Percentiles rank a stretch among this genome's conserved stretches.
Conservation (phyloP, 805 yeast species). For the Brettanomyces sp. region DNA sequence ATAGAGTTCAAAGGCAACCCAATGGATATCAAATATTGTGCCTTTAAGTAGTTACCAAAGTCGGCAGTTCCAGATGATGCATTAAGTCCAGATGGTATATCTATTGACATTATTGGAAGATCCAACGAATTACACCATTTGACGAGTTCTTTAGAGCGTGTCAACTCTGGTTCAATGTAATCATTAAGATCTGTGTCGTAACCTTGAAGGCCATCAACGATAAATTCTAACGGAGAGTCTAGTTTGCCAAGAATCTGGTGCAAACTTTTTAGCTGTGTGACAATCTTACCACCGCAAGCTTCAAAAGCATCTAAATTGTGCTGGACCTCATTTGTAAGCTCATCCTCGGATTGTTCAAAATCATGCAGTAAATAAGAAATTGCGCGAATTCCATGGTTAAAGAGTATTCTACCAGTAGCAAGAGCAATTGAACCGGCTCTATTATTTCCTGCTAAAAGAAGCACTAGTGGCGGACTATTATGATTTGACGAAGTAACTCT, state of each 20-base stretch:
- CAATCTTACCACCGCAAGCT: conserved; percentile 63
- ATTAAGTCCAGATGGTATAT: conserved; percentile 76
- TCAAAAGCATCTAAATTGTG: conserved; percentile 48
- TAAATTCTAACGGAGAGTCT: conserved; percentile 69
- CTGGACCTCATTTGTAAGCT: conserved; percentile 24
- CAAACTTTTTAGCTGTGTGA: conserved; percentile 27
- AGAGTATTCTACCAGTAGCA: conserved; percentile 70
- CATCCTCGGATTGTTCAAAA: conserved; percentile 30
- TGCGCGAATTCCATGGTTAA: conserved; percentile 65
- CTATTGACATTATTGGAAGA: conserved; percentile 53
- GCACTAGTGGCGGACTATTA: conserved; percentile 70
- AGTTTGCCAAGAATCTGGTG: conserved; percentile 32
- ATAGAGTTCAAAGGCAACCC: conserved; percentile 68
- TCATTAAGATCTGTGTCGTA: conserved; percentile 63
- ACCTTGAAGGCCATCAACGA: conserved; percentile 81
- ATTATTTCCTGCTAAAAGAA: conserved; percentile 65
- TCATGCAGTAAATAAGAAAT: conserved; percentile 37
- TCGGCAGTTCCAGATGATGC: conserved; percentile 61
- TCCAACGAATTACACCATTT: conserved; percentile 55
- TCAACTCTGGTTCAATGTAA: conserved; percentile 34
- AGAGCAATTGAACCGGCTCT: conserved; percentile 67
- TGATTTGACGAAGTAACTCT: conserved; percentile 60
- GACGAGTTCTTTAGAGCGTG: conserved; percentile 35
- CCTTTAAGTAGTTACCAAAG: conserved; percentile 15
- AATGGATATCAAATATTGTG: conserved; percentile 55